Base-by-base conservation (phyloP, 2,329 filamentous ascomycete species). In the Colletotrichum graminicola region DNA sequence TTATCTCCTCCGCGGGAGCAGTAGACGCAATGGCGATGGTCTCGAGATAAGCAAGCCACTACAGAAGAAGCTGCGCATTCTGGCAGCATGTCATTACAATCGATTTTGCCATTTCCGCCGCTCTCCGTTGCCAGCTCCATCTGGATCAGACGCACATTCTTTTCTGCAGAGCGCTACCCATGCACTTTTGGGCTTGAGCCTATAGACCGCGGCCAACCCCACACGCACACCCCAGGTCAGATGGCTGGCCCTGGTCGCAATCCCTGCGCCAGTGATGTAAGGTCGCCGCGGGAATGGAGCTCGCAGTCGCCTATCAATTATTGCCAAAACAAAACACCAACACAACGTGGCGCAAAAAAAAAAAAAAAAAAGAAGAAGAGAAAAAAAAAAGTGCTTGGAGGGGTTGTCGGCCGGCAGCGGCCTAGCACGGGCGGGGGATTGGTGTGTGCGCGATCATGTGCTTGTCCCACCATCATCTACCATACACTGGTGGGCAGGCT, bases 191-290 rank as follows among this genome's bases (percentile, higher is more conserved):
- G 56, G 57, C 34, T 52, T 64, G 69, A 65, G 69, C 36, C 57
- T 68, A 55, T 51, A 41, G 54, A 54, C 69, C 59, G 65, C 69
- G 43, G 52, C 39, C 43, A 66, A 69, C 69, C 69, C 69, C 69
- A 72, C 69, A 68, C 52, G 62, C 69, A 67, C 69, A 43, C 69
- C 65, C 65, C 66, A 69, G 65, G 65, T 55, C 69, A 47, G 59
- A 63, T 34, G 45, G 54, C 61, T 32, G 41, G 23, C 41, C 70
- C 67, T 65, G 55, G 70, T 66, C 66, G 49, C n/a, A 60, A 66
- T 62, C 70, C 66, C 70, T 66, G 70, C 66, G 61, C 61, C 49
- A 52, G 72, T 73, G 72, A 73, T 72, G 72, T 73, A 73, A 73
- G 68, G 69, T 72, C 56, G 54, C 71, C 16, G 68, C 67, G 59